Base-by-base conservation (phyloP, 2,329 filamentous ascomycete species). In the Fusarium sp. region DNA sequence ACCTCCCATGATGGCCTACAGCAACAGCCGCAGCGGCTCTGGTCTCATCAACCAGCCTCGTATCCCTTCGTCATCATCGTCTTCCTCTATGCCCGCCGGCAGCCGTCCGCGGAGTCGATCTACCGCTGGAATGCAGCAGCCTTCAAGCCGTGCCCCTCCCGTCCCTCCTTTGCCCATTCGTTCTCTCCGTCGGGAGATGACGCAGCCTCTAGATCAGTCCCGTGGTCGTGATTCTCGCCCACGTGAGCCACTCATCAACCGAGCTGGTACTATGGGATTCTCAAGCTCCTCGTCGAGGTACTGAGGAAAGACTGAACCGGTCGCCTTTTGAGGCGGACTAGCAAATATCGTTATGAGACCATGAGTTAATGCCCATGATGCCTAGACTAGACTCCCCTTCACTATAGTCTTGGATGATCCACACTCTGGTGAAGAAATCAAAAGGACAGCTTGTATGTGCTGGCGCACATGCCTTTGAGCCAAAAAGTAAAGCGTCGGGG, bases 161-260 rank as follows among this genome's bases (percentile, higher is more conserved):
- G 71, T 79, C 4, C 80, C 81, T 14, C 74, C 80, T 4, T 56
- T 79, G 63, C 78, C 79, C 7, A 76, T 71, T 35, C 78, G 79
- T 14, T 80, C 79, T 7, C 65, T 76, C 15, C 78, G 79, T 12
- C 79, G 80, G 7, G 75, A 79, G 50, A 72, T 65, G 65, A 76
- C 78, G 12, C 66, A 71, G 43, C 72, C 76, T 4, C 50, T 73
- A 4, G 76, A 75, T 27, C 60, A 71, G 57, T 65, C 67, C 17
- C 75, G 77, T n/a, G 76, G 77, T 15, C 78, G 78, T 17, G 78
- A 79, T 38, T 66, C 78, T 57, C 75, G 72, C 14, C 78, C 76
- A 15, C 66, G 73, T 10, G 81, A 81, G 60, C 81, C 81, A 40
- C 69, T 82, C 25, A 81, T 82, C 22, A 79, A 79, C 52, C 77